A percentile compares a stretch with the other conserved stretches of the same genome.
Evolutionary conservation across 345 rosid genomes (phyloP).

Genomic region (Bruguiera gymnorhiza): DNA sequence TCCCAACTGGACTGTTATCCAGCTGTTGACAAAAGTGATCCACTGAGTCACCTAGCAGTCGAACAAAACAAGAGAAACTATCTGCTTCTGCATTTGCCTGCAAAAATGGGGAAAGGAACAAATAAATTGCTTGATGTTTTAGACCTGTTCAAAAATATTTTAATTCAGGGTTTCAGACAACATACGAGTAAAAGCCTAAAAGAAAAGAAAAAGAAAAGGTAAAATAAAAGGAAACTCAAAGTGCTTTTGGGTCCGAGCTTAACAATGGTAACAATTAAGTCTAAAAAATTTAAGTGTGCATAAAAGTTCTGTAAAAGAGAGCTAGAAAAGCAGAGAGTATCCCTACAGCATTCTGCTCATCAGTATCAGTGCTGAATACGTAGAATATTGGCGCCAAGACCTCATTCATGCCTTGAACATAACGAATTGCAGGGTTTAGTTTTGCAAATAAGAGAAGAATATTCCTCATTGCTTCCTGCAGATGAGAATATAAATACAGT

Average conservation of each 20-base stretch:
- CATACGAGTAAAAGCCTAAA: neutral
- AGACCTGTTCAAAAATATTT: neutral
- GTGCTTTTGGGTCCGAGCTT: neutral
- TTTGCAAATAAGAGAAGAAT: conserved; percentile 67
- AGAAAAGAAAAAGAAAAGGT: neutral
- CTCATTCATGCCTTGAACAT: conserved; percentile 85
- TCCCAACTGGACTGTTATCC: conserved; percentile 67
- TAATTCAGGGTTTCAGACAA: neutral
- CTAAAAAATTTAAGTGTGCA: neutral
- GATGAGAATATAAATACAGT: neutral
- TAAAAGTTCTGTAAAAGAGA: neutral
- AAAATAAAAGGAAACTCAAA: neutral
- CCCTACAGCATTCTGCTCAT: conserved; percentile 56
- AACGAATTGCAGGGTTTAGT: conserved; percentile 68
- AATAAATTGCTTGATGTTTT: neutral
- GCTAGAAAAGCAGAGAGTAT: conserved; percentile 1
- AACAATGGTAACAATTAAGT: neutral
- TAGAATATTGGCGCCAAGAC: conserved; percentile 70
- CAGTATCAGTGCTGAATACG: conserved; percentile 50
- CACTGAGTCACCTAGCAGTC: conserved; percentile 59
- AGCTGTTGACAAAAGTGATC: conserved; percentile 71
- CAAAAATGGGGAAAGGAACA: neutral
- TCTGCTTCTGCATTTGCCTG: conserved; percentile 71
- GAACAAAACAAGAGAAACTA: conserved; percentile 59
- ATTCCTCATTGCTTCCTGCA: conserved; percentile 65